Evolutionary conservation across 306 rosid genomes (phyloP).

Genomic region (Ceratonia siliqua): DNA sequence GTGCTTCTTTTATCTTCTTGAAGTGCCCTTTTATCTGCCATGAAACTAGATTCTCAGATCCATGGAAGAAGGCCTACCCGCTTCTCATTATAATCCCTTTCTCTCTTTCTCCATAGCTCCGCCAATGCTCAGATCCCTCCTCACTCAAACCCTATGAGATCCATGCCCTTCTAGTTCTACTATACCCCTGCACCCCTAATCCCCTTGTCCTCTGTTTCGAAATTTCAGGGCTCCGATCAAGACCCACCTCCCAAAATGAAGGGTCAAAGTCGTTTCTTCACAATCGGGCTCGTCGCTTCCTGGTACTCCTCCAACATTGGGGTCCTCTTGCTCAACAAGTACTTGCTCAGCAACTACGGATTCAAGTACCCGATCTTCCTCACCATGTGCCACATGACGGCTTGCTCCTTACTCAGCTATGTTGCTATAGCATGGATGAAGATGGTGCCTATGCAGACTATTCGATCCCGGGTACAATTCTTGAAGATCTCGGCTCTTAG

Average conservation of each 20-base stretch:
- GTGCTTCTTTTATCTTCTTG: background rate
- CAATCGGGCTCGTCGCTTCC: conserved; percentile 72
- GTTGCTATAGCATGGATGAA: conserved; percentile 95
- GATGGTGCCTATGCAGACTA: conserved; percentile 92
- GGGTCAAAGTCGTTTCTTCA: conserved; percentile 73
- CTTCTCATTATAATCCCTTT: conserved; percentile 12
- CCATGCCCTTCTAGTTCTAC: conserved; percentile 29
- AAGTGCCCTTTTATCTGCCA: conserved; percentile 14
- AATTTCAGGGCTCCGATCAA: conserved; percentile 48
- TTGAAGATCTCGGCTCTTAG: conserved; percentile 87
- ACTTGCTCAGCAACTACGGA: conserved; percentile 89
- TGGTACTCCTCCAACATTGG: conserved; percentile 99
- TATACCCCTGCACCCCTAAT: background rate
- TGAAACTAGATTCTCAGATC: conserved; percentile 54
- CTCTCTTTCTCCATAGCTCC: conserved; percentile 27
- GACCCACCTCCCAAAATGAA: conserved; percentile 54
- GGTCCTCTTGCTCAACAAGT: conserved; percentile 84
- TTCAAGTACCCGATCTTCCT: conserved; percentile 98
- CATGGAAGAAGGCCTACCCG: conserved; percentile 41
- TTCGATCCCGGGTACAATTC: conserved; percentile 87
- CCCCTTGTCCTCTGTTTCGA: background rate
- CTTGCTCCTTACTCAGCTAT: conserved; percentile 90
- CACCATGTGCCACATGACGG: conserved; percentile 99
- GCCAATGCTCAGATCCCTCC: conserved; percentile 39
- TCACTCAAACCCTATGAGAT: conserved; percentile 48